Evolutionary conservation across 805 yeast genomes (phyloP), one percentile per base, ranked within the genome.

Genomic region (Sugiyamaella qingdaonensis): DNA sequence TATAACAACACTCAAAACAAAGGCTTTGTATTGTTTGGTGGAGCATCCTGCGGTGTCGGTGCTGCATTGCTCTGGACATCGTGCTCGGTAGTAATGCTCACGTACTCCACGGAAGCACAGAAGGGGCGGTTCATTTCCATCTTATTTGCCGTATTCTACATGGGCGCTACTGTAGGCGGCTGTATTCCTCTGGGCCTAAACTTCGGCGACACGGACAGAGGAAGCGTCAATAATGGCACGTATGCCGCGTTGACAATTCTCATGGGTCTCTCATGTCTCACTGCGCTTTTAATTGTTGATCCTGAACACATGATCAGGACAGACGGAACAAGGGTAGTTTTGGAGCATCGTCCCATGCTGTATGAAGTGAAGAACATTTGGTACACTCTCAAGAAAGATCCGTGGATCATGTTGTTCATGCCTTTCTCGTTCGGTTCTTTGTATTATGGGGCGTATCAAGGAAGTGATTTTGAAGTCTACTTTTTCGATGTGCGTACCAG

Each of bases 341-440:
- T 70, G 54, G 71, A 73, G 55, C 68, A 71, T 59, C 79, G 79
- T 13, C 60, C 74, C 56, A 67, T 76, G 71, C 68, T 69, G 57
- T 63, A 68, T 18, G 84, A 80, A 59, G 52, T 79, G 37, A 55
- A 58, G 13, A 77, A 71, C 46, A 69, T 79, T 58, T 62, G 64
- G 54, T 59, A 60, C 33, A 66, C 72, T 48, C 68, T 77, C 56
- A 64, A 61, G 51, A 59, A 56, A 16, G 77, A 77, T 59, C 78
- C 78, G 46, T 71, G 67, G 62, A 77, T 80, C 49, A 62, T 75
- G 46, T 65, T 76, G 24, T 60, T 80, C 65, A 75, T 81, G 72
- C 86, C 85, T 75, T 79, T 80, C 81, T 80, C 63, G 75, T 78
- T 58, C 74, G 79, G 85, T 21, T 80, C 81, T 69, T 80, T 81